These are phyloP conservation scores for Solanum chilense DNA, from an alignment of 257 asterid species.

Conservation along the genomic window DNA sequence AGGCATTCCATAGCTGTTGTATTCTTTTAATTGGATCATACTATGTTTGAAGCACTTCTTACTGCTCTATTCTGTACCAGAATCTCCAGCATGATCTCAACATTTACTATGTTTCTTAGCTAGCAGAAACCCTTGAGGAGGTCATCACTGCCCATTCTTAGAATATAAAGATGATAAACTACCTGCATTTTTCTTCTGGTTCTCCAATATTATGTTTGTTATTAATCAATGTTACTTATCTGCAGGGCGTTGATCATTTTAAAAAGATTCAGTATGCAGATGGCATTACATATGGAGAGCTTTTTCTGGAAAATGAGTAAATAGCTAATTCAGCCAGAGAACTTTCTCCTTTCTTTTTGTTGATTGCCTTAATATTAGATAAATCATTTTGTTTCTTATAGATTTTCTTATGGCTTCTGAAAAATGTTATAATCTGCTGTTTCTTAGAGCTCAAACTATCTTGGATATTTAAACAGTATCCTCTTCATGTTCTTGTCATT, in stretches of 20 bases:
- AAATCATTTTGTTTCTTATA: not conserved
- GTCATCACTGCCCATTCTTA: not conserved
- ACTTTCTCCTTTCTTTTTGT: not conserved
- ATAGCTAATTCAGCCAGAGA: conserved; percentile 5
- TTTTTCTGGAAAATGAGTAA: conserved; percentile 94
- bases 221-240: conserved; percentile 2
- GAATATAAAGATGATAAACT: not conserved
- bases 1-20: not conserved
- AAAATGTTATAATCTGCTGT: not conserved
- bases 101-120: not conserved
- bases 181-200: not conserved
- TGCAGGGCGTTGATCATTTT: conserved; percentile 98
- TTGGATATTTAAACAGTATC: not conserved
- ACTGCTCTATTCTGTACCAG: not conserved
- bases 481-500: not conserved
- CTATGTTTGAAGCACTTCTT: not conserved
- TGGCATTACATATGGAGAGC: conserved; percentile 97
- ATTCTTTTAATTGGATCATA: not conserved
- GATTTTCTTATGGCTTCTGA: not conserved
- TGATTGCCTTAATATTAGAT: not conserved
- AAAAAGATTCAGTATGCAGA: conserved; percentile 89
- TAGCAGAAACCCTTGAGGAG: not conserved
- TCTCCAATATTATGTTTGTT: conserved; percentile 1
- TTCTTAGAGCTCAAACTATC: not conserved
- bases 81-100: not conserved